Evolutionary conservation across 1,284 basidiomycete genomes (phyloP).

Genomic region (Pseudozyma sp.): DNA sequence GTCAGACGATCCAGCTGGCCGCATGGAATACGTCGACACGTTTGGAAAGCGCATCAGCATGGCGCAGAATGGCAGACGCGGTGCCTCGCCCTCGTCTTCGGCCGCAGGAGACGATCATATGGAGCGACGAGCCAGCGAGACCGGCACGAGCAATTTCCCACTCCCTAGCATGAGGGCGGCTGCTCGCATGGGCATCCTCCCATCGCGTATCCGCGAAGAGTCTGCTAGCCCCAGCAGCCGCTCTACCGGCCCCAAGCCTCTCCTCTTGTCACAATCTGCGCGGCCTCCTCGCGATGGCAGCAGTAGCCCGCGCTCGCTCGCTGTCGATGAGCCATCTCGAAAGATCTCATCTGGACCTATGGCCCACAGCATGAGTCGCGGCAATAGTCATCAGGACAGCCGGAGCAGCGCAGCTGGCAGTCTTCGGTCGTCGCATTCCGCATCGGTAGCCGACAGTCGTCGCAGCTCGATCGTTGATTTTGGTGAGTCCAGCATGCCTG

Average conservation of each 20-base stretch:
- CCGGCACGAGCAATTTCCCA: constrained; percentile 21
- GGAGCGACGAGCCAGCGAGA: constrained; percentile 28
- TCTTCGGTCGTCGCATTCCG: constrained; percentile 23
- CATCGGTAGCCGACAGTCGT: constrained; percentile 22
- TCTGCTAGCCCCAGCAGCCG: constrained; percentile 19
- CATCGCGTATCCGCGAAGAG: constrained; percentile 24
- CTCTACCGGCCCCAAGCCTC: constrained; percentile 51
- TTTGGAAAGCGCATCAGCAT: constrained; percentile 43
- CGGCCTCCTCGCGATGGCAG: constrained; percentile 57
- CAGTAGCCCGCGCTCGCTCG: constrained; percentile 10
- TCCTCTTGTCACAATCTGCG: constrained; percentile 50
- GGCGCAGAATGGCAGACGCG: constrained; percentile 18
- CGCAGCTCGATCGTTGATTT: constrained; percentile 33
- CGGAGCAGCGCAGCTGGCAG: constrained; percentile 27
- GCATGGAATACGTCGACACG: constrained; percentile 49
- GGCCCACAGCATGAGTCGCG: constrained; percentile 40
- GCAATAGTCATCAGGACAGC: constrained; percentile 22
- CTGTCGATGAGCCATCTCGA: constrained; percentile 48
- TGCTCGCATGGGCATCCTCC: constrained; percentile 45
- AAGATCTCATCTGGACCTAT: constrained; percentile 60
- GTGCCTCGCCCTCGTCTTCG: constrained; percentile 21
- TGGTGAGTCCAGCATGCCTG: constrained; percentile 27
- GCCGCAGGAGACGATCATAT: constrained; percentile 28
- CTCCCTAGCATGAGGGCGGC: constrained; percentile 53
- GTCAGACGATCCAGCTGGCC: constrained; percentile 49